These are phyloP conservation scores for Penicillium chermesinum DNA, from an alignment of 495 filamentous ascomycete genomes.

Conservation along the genomic window DNA sequence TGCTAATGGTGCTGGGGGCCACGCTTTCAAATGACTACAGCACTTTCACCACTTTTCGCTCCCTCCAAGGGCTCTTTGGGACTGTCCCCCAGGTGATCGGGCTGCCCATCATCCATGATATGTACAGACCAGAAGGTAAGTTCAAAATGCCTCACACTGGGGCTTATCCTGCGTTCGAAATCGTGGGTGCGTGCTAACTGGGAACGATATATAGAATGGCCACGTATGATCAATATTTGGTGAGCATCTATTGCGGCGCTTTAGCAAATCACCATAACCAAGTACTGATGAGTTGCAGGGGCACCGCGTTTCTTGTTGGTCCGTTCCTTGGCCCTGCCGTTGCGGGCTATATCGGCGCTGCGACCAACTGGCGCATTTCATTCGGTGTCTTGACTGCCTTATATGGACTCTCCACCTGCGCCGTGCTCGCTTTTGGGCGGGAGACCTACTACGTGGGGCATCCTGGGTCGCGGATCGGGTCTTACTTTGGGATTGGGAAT, in stretches of 20 bases:
- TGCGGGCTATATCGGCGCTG: slow-evolving; percentile 35
- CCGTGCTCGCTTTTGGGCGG: slow-evolving; percentile 42
- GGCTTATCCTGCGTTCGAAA: not conserved
- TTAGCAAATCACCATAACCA: not conserved
- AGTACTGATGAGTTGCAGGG: slow-evolving; percentile 19
- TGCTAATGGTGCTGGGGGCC: slow-evolving; percentile 44
- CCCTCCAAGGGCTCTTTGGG: slow-evolving; percentile 49
- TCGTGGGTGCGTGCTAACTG: not conserved
- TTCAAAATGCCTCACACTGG: not conserved
- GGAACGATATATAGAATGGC: slow-evolving; percentile 30
- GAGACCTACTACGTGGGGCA: slow-evolving; percentile 43
- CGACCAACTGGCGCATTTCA: slow-evolving; percentile 36
- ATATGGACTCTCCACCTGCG: slow-evolving; percentile 37
- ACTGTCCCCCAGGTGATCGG: slow-evolving; percentile 45
- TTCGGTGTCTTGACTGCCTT: slow-evolving; percentile 44
- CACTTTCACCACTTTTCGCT: slow-evolving; percentile 45
- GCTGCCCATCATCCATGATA: slow-evolving; percentile 42
- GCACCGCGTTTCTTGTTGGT: slow-evolving; percentile 40
- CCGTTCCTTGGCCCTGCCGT: slow-evolving; percentile 45
- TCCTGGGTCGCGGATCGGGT: slow-evolving; percentile 16
- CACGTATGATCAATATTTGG: slow-evolving; percentile 48
- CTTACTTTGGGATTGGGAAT: slow-evolving; percentile 50
- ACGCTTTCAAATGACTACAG: slow-evolving; percentile 40
- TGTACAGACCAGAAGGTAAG: slow-evolving; percentile 39
- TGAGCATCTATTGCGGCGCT: slow-evolving; percentile 5